These are phyloP conservation scores for Cordyceps fumosorosea DNA, from an alignment of 2,329 filamentous ascomycete species.

Conservation along the genomic window DNA sequence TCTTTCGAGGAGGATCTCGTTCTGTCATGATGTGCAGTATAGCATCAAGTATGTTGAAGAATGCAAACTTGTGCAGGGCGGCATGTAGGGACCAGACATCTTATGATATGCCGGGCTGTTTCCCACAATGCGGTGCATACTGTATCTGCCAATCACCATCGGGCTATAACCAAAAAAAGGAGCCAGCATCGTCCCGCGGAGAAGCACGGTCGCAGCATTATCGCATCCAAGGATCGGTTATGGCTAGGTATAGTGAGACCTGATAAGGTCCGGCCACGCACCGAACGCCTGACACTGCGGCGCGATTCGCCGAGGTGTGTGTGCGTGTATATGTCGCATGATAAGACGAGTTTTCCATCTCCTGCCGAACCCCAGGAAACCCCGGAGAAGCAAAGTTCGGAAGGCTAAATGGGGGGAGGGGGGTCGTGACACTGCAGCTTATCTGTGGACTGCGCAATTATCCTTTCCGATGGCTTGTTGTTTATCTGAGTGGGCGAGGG, in stretches of 20 bases:
- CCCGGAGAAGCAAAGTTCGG: conserved; percentile 6
- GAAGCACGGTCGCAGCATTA: background rate
- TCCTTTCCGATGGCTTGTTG: background rate
- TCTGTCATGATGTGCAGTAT: background rate
- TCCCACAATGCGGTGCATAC: background rate
- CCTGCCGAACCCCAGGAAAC: background rate
- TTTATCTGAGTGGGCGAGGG: conserved; percentile 3
- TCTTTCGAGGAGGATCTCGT: conserved; percentile 37
- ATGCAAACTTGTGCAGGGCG: background rate
- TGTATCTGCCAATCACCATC: background rate
- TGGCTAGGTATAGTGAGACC: background rate
- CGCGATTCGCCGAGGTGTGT: background rate
- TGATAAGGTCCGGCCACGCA: background rate
- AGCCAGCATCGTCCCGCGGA: background rate
- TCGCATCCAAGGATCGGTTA: background rate
- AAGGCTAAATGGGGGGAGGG: background rate
- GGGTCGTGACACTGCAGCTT: background rate
- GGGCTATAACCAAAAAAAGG: background rate
- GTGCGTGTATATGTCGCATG: background rate
- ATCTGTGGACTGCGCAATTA: background rate
- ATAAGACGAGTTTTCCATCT: conserved; percentile 1
- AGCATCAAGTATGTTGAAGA: background rate
- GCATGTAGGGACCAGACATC: background rate
- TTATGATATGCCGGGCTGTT: background rate
- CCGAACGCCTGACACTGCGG: background rate